Conservation (phyloP, 805 yeast genomes). For the Blastobotrys muscicola region DNA sequence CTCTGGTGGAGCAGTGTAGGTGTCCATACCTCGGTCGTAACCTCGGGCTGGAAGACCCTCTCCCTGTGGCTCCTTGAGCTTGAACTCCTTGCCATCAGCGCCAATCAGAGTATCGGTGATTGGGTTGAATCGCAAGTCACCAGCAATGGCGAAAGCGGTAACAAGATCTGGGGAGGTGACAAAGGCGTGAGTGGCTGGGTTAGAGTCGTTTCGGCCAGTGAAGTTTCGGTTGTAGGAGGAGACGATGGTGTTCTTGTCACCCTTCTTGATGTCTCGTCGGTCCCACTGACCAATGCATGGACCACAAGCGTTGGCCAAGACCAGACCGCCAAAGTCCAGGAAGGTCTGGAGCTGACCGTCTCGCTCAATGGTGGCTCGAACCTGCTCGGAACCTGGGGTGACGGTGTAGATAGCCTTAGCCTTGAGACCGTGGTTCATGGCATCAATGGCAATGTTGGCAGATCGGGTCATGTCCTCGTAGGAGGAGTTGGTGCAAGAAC, state of each 20-base stretch:
- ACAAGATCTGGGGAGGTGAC: slow-evolving; percentile 96
- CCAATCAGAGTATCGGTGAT: slow-evolving; percentile 81
- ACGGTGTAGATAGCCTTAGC: slow-evolving; percentile 88
- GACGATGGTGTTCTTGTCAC: slow-evolving; percentile 92
- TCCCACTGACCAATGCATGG: slow-evolving; percentile 99
- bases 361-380: slow-evolving; percentile 95
- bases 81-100: slow-evolving; percentile 83
- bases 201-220: slow-evolving; percentile 96
- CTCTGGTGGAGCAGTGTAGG: slow-evolving; percentile 94
- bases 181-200: slow-evolving; percentile 94
- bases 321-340: slow-evolving; percentile 86
- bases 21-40: slow-evolving; percentile 87
- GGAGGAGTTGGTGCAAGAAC: slow-evolving; percentile 97
- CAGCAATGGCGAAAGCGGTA: slow-evolving; percentile 91
- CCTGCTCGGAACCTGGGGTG: slow-evolving; percentile 97
- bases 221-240: slow-evolving; percentile 97
- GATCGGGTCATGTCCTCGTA: slow-evolving; percentile 98
- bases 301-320: slow-evolving; percentile 96
- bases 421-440: slow-evolving; percentile 82
- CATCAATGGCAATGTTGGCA: slow-evolving; percentile 84
- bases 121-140: slow-evolving; percentile 95
- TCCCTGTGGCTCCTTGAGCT: slow-evolving; percentile 79
- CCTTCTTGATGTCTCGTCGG: slow-evolving; percentile 84
- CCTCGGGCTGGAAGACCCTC: slow-evolving; percentile 85
- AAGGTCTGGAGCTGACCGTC: slow-evolving; percentile 88